A percentile compares a stretch with the other conserved stretches of the same genome.
These are phyloP conservation scores for Gynandropsis gynandra DNA, from an alignment of 345 rosid species.

Conservation along the genomic window DNA sequence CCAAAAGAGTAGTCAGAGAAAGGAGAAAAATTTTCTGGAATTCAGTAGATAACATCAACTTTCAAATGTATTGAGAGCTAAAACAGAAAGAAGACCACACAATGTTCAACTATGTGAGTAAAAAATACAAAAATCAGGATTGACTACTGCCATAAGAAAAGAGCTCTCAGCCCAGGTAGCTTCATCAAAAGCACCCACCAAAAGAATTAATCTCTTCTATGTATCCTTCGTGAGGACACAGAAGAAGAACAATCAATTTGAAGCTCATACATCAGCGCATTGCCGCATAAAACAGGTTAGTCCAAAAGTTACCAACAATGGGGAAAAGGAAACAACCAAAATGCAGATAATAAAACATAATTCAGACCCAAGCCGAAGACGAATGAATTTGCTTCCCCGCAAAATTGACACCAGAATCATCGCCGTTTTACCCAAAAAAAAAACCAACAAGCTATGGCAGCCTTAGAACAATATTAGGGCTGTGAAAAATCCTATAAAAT, in stretches of 20 bases:
- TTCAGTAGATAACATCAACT: not conserved
- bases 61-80: too few relatives aligned
- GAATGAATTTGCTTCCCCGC: not conserved
- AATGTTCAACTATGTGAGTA: too few relatives aligned
- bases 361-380: conserved; percentile 19
- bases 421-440: not conserved
- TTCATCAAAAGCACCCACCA: too few relatives aligned
- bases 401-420: not conserved
- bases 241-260: not conserved
- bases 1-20: conserved; percentile 14
- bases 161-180: too few relatives aligned
- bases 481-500: not conserved
- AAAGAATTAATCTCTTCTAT: too few relatives aligned
- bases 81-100: too few relatives aligned
- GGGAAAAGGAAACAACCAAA: not conserved
- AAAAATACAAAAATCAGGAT: too few relatives aligned
- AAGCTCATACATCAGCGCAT: not conserved
- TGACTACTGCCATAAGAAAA: too few relatives aligned
- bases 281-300: not conserved
- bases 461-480: not conserved
- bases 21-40: not conserved
- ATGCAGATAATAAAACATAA: not conserved
- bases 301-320: not conserved
- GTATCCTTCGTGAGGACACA: too few relatives aligned
- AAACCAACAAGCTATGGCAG: not conserved